Base-by-base conservation (phyloP, 1,284 basidiomycete genomes). In the Apiotrichum akiyoshidainum region DNA sequence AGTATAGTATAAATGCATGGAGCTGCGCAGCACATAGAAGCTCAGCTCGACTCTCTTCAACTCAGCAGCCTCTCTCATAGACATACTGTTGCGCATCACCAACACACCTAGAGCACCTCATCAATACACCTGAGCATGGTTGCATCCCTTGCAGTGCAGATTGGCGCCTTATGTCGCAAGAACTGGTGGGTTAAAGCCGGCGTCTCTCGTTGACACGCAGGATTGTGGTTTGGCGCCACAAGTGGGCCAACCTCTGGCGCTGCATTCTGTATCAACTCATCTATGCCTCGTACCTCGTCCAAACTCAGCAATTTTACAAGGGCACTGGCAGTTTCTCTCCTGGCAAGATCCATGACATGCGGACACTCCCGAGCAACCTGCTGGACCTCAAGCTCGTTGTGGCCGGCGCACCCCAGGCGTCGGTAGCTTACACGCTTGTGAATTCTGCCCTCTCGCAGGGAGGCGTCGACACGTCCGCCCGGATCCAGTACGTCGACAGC, bases 181-280 rank as follows among this genome's bases (percentile, higher is more conserved):
- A 89, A 89, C 66, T 87, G 85, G 86, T 87, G 86, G 19, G 58
- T 41, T 11, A 31, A 31, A 31, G 4, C 26, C 7, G 4, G 4
- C 26, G 4, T 31, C 26, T 31, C 26, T 31, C 7, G 22, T 12
- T 35, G n/a, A 22, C 9, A 16, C 48, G 40, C 16, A 58, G 52
- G 65, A 63, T 63, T 52, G 67, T 62, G 54, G 40, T 59, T 12
- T 53, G 44, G 47, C 48, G 61, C 26, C 66, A 65, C 54, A 59
- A 58, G 40, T 61, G 86, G 84, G 74, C 87, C 46, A 89, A 88
- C 65, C 55, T 87, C 34, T 53, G 87, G 33, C 80, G 87, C 68
- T 88, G 87, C 66, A 79, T 89, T 13, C 65, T 89, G 35, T 69
- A 87, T 19, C 88, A 88, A 1, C 73, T 90, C 26, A 85, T 81